These are phyloP conservation scores for Xylaria palmicola DNA, from an alignment of 495 filamentous ascomycete genomes.

Conservation along the genomic window DNA sequence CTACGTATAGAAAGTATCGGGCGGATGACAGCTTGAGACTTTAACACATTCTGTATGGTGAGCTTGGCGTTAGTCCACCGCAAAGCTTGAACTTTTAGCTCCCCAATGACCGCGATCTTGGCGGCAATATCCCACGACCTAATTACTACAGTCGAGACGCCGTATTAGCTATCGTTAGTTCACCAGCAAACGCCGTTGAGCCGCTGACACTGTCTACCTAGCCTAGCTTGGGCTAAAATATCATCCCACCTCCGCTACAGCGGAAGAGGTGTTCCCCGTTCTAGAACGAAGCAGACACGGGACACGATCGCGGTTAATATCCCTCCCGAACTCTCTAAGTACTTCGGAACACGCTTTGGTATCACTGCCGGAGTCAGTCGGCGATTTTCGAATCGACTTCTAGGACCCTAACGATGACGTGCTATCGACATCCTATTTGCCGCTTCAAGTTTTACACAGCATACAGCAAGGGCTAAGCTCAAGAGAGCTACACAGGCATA, in stretches of 20 bases:
- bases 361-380: neutral
- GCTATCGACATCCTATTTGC: slow-evolving; percentile 7
- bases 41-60: neutral
- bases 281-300: neutral
- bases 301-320: neutral
- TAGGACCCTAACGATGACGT: neutral
- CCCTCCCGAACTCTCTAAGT: neutral
- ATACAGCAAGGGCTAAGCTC: slow-evolving; percentile 1
- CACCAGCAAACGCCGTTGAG: neutral
- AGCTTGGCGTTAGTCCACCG: slow-evolving; percentile 2
- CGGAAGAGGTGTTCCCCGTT: neutral
- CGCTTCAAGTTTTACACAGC: slow-evolving; percentile 2
- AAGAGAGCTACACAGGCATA: neutral
- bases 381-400: neutral
- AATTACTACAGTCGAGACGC: neutral
- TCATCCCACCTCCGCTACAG: neutral
- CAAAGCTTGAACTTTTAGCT: slow-evolving; percentile 2
- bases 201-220: neutral
- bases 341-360: neutral
- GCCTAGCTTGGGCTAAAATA: neutral
- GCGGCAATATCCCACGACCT: slow-evolving; percentile 2
- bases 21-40: slow-evolving; percentile 3
- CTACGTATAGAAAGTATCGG: slow-evolving; percentile 9
- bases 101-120: neutral
- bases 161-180: neutral